Evolutionary conservation across 2,329 filamentous ascomycete genomes (phyloP).

Genomic region (Cladosporium oxysporum): DNA sequence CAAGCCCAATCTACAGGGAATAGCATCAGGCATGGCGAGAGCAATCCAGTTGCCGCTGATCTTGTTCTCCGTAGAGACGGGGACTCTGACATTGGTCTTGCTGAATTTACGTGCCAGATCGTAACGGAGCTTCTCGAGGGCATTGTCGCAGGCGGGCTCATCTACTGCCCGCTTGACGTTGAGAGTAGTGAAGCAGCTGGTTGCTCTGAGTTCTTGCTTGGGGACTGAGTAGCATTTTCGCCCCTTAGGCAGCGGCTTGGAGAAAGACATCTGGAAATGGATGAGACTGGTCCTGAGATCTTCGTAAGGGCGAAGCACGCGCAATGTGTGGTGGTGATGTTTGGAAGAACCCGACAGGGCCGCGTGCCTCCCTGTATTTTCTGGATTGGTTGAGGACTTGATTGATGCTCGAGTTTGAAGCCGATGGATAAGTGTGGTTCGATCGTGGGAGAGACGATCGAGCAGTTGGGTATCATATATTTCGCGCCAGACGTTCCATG

Average conservation of each 20-base stretch:
- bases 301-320: not conserved
- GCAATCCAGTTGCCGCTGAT: constrained; percentile 8
- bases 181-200: constrained; percentile 7
- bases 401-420: not conserved
- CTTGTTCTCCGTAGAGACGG: not conserved
- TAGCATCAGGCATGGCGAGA: constrained; percentile 1
- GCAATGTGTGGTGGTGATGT: not conserved
- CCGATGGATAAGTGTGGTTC: not conserved
- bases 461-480: not conserved
- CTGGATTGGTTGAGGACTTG: not conserved
- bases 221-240: not conserved
- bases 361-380: not conserved
- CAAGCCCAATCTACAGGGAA: constrained; percentile 4
- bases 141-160: not conserved
- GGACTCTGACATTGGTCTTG: not conserved
- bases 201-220: not conserved
- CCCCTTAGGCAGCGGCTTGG: not conserved
- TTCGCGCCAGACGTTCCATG: not conserved
- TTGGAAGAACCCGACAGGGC: not conserved
- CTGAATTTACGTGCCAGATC: not conserved
- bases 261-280: not conserved
- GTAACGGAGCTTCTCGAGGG: not conserved
- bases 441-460: not conserved
- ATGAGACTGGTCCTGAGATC: not conserved
- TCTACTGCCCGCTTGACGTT: not conserved